Evolutionary conservation across 495 filamentous ascomycete genomes (phyloP), one percentile per base, ranked within the genome.

Genomic region (Penicillium malachiteum): DNA sequence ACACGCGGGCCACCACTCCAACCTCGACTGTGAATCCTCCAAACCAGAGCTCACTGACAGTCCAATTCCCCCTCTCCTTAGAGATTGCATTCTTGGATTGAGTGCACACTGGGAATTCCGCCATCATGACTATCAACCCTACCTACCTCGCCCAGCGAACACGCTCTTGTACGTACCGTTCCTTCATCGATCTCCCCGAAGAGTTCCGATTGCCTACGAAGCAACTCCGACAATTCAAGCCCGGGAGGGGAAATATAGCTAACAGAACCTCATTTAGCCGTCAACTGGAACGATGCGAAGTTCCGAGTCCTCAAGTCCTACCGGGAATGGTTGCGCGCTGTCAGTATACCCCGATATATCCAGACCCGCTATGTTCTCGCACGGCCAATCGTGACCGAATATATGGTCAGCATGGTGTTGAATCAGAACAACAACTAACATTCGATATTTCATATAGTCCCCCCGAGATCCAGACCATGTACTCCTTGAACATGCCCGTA

Each of bases 381-480:
- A 30, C 16, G 18, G 35, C 34, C 33, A 51, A 44, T 30, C 26
- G 26, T 39, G 30, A 26, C 43, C 18, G 43, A 26, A 46, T 12
- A 46, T 44, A 46, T 46, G 43, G 43, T 46, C 43, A 46, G 43
- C 43, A 46, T 26, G 14, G n/a, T 17, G 12, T 46, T 14, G 14
- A 3, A 26, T 39, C 37, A 9, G 12, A 39, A 17, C 11, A 35
- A 32, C n/a, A 43, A 45, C 63, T 69, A 57, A 72, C 47, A 14
- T 57, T 17, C 54, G 45, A 52, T 51, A 30, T 38, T 55, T n/a
- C n/a, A 38, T 54, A 52, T 68, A 98, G 94, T 92, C 91, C 49
- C n/a, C 93, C 94, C 34, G 92, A 97, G 70, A 90, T 97, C 66
- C 93, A 96, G 70, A 86, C 84, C 52, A 96, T 96, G 89, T 98